Evolutionary conservation across 2,329 filamentous ascomycete genomes (phyloP).

Genomic region (Ophiostoma ips): DNA sequence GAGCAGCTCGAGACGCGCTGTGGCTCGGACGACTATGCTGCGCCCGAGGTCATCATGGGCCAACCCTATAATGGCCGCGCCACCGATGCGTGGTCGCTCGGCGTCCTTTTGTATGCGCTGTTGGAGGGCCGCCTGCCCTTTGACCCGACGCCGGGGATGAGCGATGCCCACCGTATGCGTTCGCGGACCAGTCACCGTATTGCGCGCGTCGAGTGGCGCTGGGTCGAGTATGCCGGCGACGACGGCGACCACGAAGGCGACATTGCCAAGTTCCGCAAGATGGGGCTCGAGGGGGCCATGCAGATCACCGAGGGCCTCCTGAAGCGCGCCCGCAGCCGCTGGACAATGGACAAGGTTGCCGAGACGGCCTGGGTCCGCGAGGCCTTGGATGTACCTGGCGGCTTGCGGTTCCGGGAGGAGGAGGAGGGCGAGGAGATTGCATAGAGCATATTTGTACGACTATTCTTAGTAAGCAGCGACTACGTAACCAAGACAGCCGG

Average conservation of each 20-base stretch:
- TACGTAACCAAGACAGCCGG: background rate
- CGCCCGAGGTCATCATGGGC: slow-evolving; percentile 90
- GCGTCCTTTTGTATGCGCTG: slow-evolving; percentile 82
- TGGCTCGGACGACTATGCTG: slow-evolving; percentile 93
- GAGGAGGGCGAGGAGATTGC: slow-evolving; percentile 40
- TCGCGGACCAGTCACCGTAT: slow-evolving; percentile 88
- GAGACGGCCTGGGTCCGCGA: slow-evolving; percentile 61
- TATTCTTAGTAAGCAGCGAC: too few species aligned
- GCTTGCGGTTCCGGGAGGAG: slow-evolving; percentile 45
- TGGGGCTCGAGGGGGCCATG: slow-evolving; percentile 60
- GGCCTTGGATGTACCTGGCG: slow-evolving; percentile 55
- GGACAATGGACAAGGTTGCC: slow-evolving; percentile 60
- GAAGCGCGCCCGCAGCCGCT: slow-evolving; percentile 67
- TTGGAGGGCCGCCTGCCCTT: slow-evolving; percentile 90
- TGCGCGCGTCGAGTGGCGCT: slow-evolving; percentile 87
- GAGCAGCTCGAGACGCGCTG: slow-evolving; percentile 88
- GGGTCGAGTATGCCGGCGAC: slow-evolving; percentile 71
- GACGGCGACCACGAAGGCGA: slow-evolving; percentile 75
- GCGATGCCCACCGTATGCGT: slow-evolving; percentile 60
- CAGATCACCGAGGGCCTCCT: slow-evolving; percentile 72
- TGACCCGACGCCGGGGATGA: slow-evolving; percentile 71
- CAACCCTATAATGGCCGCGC: slow-evolving; percentile 85
- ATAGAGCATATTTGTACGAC: too few species aligned
- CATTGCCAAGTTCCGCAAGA: slow-evolving; percentile 41
- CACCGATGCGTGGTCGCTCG: slow-evolving; percentile 90